These are phyloP conservation scores for Leccinum olivaceopallidum DNA, from an alignment of 768 basidiomycete species.

Conservation along the genomic window DNA sequence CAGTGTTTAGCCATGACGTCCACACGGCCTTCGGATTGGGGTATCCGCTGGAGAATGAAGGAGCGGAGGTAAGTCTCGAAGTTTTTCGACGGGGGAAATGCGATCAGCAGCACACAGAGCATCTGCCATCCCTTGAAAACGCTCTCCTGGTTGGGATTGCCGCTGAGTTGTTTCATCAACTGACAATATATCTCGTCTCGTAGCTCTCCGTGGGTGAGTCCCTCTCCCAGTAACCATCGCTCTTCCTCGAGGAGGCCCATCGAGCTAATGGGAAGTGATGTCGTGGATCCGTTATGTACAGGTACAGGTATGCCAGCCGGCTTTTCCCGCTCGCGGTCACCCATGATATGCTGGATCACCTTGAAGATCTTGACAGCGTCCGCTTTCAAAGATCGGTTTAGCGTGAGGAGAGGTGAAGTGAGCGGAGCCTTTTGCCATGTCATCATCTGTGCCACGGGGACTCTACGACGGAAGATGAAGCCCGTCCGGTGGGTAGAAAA, in stretches of 20 bases:
- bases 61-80: slow-evolving; percentile 81
- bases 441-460: slow-evolving; percentile 88
- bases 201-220: slow-evolving; percentile 77
- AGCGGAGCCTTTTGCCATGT: slow-evolving; percentile 86
- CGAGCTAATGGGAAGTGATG: slow-evolving; percentile 42
- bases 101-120: slow-evolving; percentile 84
- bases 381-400: slow-evolving; percentile 64
- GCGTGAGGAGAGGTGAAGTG: slow-evolving; percentile 68
- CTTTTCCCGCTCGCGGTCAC: slow-evolving; percentile 79
- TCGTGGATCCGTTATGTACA: slow-evolving; percentile 42
- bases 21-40: slow-evolving; percentile 70
- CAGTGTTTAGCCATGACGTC: slow-evolving; percentile 93
- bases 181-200: slow-evolving; percentile 95
- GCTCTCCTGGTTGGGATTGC: slow-evolving; percentile 83
- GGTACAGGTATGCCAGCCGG: slow-evolving; percentile 52
- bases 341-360: slow-evolving; percentile 91
- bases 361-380: slow-evolving; percentile 88
- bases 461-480: slow-evolving; percentile 77
- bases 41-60: slow-evolving; percentile 74
- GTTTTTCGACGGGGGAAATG: slow-evolving; percentile 92
- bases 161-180: slow-evolving; percentile 85
- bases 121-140: slow-evolving; percentile 92
- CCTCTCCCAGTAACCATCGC: slow-evolving; percentile 81
- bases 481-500: slow-evolving; percentile 91
- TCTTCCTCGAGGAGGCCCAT: slow-evolving; percentile 74